Percentiles rank a stretch among this genome's conserved stretches.
phyloP scores from a whole-genome alignment of 768 basidiomycete genomes.

The Lactifluus rugatus region DNA sequence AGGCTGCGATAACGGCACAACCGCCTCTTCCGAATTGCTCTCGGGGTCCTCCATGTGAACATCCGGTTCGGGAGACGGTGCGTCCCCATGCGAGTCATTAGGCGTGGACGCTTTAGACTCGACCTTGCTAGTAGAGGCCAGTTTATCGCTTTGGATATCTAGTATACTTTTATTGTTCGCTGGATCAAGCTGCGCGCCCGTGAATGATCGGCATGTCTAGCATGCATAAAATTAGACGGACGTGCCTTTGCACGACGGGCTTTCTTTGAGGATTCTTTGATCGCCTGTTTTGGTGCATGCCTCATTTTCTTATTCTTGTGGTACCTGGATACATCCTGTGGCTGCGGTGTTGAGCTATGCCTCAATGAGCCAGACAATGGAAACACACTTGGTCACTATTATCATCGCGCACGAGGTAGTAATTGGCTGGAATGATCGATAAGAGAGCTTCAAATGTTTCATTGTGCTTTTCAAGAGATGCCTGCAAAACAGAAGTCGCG shows the following conservation, averaged over 20 bases:
- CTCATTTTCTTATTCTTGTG: conserved; percentile 81
- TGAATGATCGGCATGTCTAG: not conserved
- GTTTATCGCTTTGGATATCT: conserved; percentile 33
- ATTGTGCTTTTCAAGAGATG: conserved; percentile 77
- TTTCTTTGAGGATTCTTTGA: conserved; percentile 84
- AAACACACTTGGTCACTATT: conserved; percentile 52
- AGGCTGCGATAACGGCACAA: conserved; percentile 53
- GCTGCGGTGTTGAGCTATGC: not conserved
- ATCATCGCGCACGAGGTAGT: conserved; percentile 67
- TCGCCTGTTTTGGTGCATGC: conserved; percentile 68
- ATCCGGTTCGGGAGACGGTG: conserved; percentile 32
- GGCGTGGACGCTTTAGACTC: conserved; percentile 39
- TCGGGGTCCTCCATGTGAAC: conserved; percentile 24
- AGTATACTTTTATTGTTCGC: conserved; percentile 73
- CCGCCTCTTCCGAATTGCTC: conserved; percentile 28
- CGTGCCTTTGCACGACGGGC: conserved; percentile 79
- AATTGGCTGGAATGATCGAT: conserved; percentile 80
- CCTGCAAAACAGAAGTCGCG: conserved; percentile 30
- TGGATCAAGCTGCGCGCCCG: conserved; percentile 70
- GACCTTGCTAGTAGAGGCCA: conserved; percentile 28
- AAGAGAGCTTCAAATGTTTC: conserved; percentile 75
- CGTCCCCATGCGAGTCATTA: conserved; percentile 25
- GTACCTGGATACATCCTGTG: conserved; percentile 53
- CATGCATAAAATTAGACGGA: not conserved
- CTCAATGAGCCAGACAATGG: not conserved